These are phyloP conservation scores for Hygrophorus pudorinus DNA, from an alignment of 768 basidiomycete genomes.

Conservation along the genomic window DNA sequence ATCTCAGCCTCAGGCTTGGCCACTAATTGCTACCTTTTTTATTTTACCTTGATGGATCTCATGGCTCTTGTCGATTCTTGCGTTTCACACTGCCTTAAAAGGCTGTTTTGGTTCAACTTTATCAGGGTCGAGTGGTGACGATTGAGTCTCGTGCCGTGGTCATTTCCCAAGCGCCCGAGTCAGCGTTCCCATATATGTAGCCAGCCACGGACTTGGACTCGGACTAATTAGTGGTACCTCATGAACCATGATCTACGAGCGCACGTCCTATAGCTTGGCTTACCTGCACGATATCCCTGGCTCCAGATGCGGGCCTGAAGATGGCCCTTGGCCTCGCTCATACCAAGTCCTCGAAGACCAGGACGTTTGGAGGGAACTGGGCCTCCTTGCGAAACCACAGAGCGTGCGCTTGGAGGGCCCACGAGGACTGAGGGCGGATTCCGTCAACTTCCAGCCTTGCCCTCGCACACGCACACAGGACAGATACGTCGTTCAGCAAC, in stretches of 20 bases:
- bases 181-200: not conserved
- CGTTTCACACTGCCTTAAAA: no score
- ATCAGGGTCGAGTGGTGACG: no score
- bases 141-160: no score
- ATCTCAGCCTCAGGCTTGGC: no score
- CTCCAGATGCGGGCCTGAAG: slow-evolving; percentile 50
- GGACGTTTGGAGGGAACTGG: slow-evolving; percentile 46
- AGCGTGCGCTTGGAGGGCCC: slow-evolving; percentile 26
- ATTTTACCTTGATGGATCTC: no score
- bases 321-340: slow-evolving; percentile 55
- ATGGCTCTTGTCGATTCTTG: no score
- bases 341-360: slow-evolving; percentile 40
- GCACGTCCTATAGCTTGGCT: slow-evolving; percentile 29
- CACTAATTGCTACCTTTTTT: no score
- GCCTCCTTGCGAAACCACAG: slow-evolving; percentile 41
- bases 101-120: no score
- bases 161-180: no score
- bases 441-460: slow-evolving; percentile 61
- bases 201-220: not conserved
- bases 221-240: slow-evolving; percentile 7
- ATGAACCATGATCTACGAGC: slow-evolving; percentile 31
- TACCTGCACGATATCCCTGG: slow-evolving; percentile 55
- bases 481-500: slow-evolving; percentile 47
- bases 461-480: slow-evolving; percentile 47
- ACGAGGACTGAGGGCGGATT: slow-evolving; percentile 36